These are phyloP conservation scores for Lentinus brumalis DNA, from an alignment of 768 basidiomycete species.

Conservation along the genomic window DNA sequence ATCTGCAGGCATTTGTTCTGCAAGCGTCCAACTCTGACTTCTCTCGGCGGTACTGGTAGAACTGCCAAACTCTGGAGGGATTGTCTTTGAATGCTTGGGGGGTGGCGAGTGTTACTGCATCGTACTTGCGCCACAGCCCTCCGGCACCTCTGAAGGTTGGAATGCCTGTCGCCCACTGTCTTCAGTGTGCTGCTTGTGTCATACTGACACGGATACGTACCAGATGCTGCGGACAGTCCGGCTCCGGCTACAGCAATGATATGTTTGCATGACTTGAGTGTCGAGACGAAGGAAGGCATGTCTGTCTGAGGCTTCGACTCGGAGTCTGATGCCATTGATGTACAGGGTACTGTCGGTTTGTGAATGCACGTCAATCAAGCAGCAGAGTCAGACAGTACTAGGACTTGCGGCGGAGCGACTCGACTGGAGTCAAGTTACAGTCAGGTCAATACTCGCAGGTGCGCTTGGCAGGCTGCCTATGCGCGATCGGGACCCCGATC, in stretches of 20 bases:
- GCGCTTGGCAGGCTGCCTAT: too few relatives aligned
- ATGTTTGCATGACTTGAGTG: constrained; percentile 31
- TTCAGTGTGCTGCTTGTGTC: background rate
- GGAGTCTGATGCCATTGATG: constrained; percentile 1
- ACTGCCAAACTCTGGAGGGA: constrained; percentile 61
- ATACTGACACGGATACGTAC: constrained; percentile 30
- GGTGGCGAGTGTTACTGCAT: constrained; percentile 53
- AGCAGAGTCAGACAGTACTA: background rate
- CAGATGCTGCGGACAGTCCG: constrained; percentile 66
- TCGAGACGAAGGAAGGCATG: constrained; percentile 26
- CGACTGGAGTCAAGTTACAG: constrained; percentile 1
- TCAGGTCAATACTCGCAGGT: background rate
- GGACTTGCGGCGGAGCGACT: background rate
- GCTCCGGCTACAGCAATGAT: constrained; percentile 54
- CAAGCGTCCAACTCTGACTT: constrained; percentile 30
- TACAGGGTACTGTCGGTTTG: background rate
- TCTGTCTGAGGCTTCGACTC: constrained; percentile 4
- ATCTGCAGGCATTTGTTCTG: background rate
- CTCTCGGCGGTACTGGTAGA: constrained; percentile 64
- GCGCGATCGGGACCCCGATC: constrained; percentile 9
- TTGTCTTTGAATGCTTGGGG: constrained; percentile 51
- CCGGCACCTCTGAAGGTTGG: constrained; percentile 56
- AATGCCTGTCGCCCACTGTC: constrained; percentile 28
- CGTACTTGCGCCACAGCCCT: constrained; percentile 53
- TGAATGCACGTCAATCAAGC: background rate